Percentiles rank a stretch among this genome's conserved stretches.
Evolutionary conservation across 2,329 filamentous ascomycete genomes (phyloP).

Genomic region (Leptographium flavum): DNA sequence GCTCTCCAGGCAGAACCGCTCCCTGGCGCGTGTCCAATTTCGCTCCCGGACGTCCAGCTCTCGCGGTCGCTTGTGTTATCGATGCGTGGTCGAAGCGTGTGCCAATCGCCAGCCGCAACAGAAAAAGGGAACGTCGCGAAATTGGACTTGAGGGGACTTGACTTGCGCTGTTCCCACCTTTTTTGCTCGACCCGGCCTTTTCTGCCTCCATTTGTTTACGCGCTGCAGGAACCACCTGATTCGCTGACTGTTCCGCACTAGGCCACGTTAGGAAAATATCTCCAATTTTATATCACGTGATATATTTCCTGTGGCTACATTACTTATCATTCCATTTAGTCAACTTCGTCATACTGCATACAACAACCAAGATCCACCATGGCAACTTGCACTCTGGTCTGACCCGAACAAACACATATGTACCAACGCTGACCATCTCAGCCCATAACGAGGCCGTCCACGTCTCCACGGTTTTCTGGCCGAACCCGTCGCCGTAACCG

Average conservation of each 20-base stretch:
- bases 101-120: background rate
- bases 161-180: conserved; percentile 1
- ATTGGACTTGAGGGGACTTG: background rate
- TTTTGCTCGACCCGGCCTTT: conserved; percentile 1
- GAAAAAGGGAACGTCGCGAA: conserved; percentile 1
- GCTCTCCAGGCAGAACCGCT: no score
- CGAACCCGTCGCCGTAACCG: background rate
- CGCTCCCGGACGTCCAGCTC: no score
- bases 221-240: conserved; percentile 8
- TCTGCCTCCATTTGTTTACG: conserved; percentile 13
- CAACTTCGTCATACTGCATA: background rate
- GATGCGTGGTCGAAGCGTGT: background rate
- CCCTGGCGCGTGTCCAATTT: background rate
- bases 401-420: background rate
- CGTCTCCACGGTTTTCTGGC: background rate
- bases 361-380: no score
- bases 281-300: conserved; percentile 2
- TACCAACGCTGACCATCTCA: background rate
- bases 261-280: conserved; percentile 8
- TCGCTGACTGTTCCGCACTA: conserved; percentile 11
- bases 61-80: background rate
- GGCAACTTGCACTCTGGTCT: no score
- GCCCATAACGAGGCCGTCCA: background rate
- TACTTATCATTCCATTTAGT: background rate
- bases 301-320: background rate